Base-by-base conservation (phyloP, 352 stramenopile species). In the Phytophthora melonis region DNA sequence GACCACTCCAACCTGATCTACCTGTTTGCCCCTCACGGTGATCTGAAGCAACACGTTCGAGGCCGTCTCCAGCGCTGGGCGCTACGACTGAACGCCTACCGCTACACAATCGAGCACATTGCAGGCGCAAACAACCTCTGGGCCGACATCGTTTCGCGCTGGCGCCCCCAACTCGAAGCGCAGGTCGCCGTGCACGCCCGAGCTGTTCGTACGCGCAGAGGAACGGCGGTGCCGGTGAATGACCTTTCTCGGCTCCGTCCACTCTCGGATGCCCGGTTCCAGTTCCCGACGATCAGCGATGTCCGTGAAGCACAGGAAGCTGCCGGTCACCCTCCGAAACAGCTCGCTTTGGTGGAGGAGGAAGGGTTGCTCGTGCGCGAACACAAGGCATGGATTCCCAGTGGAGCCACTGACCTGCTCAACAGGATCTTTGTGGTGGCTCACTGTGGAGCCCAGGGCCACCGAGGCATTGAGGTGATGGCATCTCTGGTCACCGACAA, bases 41-140 rank as follows among this genome's bases (percentile, higher is more conserved):
- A 14, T 1, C 21, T 67, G 14, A 67, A 60, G 21, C 59, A 53
- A 8, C 49, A 60, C 16, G 61, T 59, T 5, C 13, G 61, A 43
- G 57, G 45, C 5, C 32, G 60, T 6, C 39, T 82, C 0, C 57
- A 65, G 6, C 67, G 63, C 5, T 82, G 71, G 70, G 56, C 67
- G 0, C 66, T 70, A 39, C 41, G 47, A 0, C 34, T 77, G 3
- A 56, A 27, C 30, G 63, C 43, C 0, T 41, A 71, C 0, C 67
- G 54, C 32, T 80, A 82, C 32, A 25, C 47, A 0, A 80, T 78
- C 14, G 56, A 75, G 10, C 71, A 75, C 30, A 70, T 70, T 16
- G n/a, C 43, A 0, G 67, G 66, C 1, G 23, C 53, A 4, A 18
- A 68, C 9, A 72, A 72, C 10, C 0, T 72, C 7, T 68, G 58